Percentiles rank a stretch among this genome's conserved stretches.
These are phyloP conservation scores for Marasmius sp. DNA, from an alignment of 1,284 basidiomycete genomes.

Conservation along the genomic window DNA sequence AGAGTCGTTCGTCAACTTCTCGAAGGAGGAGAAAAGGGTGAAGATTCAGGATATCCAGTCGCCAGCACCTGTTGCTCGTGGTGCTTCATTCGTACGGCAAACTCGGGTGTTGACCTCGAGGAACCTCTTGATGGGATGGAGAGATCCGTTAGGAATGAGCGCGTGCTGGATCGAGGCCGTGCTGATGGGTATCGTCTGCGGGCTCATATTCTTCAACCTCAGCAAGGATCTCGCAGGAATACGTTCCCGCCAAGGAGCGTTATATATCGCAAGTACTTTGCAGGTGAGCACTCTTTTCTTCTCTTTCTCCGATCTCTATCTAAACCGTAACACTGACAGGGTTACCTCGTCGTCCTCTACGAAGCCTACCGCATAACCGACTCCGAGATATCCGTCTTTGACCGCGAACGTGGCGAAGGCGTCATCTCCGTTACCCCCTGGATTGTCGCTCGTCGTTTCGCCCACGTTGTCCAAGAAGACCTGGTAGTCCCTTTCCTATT, in stretches of 20 bases:
- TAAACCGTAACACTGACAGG: not conserved
- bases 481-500: slow-evolving; percentile 18
- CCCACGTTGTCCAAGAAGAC: slow-evolving; percentile 15
- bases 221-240: slow-evolving; percentile 13
- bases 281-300: slow-evolving; percentile 1
- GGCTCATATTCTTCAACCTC: slow-evolving; percentile 16
- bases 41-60: not conserved
- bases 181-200: slow-evolving; percentile 16
- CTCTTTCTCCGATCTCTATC: not conserved
- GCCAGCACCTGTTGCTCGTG: not conserved
- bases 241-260: slow-evolving; percentile 15
- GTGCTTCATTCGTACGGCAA: slow-evolving; percentile 26
- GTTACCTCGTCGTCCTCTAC: slow-evolving; percentile 17
- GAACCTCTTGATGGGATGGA: slow-evolving; percentile 11
- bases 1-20: slow-evolving; percentile 4
- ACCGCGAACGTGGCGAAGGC: slow-evolving; percentile 44
- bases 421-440: slow-evolving; percentile 12
- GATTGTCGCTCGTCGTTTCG: slow-evolving; percentile 11
- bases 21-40: not conserved
- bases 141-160: slow-evolving; percentile 16
- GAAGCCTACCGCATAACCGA: slow-evolving; percentile 15
- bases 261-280: slow-evolving; percentile 12
- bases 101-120: slow-evolving; percentile 13
- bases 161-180: slow-evolving; percentile 16
- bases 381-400: slow-evolving; percentile 39